Evolutionary conservation across 345 rosid genomes (phyloP).

Genomic region (Hypericum androsaemum): DNA sequence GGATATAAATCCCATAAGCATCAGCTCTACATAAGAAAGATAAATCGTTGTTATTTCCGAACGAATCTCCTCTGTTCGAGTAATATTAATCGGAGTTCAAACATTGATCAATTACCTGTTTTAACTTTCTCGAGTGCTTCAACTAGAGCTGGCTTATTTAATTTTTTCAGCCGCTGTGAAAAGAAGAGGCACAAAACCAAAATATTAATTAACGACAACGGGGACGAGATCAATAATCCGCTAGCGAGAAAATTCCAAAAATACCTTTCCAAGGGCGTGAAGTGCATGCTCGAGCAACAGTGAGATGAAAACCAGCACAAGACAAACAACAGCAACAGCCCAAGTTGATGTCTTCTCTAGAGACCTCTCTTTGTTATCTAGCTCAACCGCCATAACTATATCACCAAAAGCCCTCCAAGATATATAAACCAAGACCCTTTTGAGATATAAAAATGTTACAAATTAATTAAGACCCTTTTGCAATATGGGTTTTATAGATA

Average conservation of each 20-base stretch:
- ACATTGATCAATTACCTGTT: constrained; percentile 34
- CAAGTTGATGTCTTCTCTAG: constrained; percentile 76
- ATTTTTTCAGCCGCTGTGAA: constrained; percentile 68
- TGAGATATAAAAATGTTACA: too few relatives aligned
- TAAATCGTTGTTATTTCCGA: not conserved
- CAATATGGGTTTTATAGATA: too few relatives aligned
- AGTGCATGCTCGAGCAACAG: constrained; percentile 56
- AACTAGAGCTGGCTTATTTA: constrained; percentile 50
- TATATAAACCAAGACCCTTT: too few relatives aligned
- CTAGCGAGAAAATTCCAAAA: not conserved
- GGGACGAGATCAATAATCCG: too few relatives aligned
- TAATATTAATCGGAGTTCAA: not conserved
- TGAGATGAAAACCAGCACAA: constrained; percentile 56
- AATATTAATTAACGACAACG: too few relatives aligned
- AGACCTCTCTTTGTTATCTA: constrained; percentile 32
- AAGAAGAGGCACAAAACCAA: not conserved
- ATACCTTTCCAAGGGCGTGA: constrained; percentile 52
- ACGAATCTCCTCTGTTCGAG: too few relatives aligned
- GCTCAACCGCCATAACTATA: constrained; percentile 9
- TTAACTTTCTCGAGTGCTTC: constrained; percentile 93
- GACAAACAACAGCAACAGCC: constrained; percentile 83
- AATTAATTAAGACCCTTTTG: too few relatives aligned
- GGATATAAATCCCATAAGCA: constrained; percentile 6
- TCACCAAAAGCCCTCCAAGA: not conserved
- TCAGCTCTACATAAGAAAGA: constrained; percentile 17